Conservation (phyloP, 495 filamentous ascomycete genomes). For the Parachaetomium inaequale region DNA sequence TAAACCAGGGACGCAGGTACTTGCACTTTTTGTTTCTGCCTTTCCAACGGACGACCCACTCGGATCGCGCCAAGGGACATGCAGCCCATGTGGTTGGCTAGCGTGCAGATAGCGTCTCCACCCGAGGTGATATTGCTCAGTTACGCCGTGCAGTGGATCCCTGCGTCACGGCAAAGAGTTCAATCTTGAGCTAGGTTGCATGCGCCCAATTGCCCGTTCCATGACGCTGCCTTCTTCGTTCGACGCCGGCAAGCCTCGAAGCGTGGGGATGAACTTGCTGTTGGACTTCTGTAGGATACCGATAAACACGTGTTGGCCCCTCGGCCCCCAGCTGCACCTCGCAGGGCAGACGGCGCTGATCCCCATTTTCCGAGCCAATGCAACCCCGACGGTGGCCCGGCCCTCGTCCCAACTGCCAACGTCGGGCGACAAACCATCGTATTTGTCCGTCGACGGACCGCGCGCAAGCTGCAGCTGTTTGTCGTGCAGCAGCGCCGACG, state of each 20-base stretch:
- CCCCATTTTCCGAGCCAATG: slow-evolving; percentile 13
- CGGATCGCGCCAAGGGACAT: neutral
- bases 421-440: neutral
- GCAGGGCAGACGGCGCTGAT: slow-evolving; percentile 6
- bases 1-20: neutral
- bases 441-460: neutral
- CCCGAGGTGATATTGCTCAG: slow-evolving; percentile 6
- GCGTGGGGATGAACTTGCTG: neutral
- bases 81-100: slow-evolving; percentile 9
- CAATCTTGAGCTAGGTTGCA: slow-evolving; percentile 5
- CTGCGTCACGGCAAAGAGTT: slow-evolving; percentile 2
- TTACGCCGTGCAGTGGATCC: neutral
- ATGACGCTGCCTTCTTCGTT: neutral
- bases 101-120: neutral
- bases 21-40: neutral
- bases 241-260: neutral
- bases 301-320: slow-evolving; percentile 3
- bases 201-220: neutral
- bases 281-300: neutral
- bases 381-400: neutral
- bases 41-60: slow-evolving; percentile 5
- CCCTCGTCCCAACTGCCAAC: neutral
- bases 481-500: neutral
- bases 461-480: slow-evolving; percentile 2
- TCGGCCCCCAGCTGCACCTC: neutral